Conservation (phyloP, 345 rosid genomes). For the Triadica sebifera region DNA sequence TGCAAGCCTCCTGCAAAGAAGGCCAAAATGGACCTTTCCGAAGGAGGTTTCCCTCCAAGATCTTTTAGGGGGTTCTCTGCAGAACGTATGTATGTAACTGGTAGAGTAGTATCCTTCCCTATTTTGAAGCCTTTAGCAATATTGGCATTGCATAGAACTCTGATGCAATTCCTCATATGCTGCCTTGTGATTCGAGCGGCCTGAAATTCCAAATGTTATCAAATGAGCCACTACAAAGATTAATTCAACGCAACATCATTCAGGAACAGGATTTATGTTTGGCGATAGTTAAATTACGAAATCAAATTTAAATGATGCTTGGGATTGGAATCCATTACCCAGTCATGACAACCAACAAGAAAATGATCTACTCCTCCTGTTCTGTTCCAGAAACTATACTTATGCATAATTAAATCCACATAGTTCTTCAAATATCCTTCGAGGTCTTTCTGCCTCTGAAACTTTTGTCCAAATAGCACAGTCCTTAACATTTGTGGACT, state of each 20-base stretch:
- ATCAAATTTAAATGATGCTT: conserved; percentile 8
- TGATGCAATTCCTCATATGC: conserved; percentile 54
- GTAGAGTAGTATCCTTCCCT: conserved; percentile 70
- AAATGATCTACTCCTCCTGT: conserved; percentile 85
- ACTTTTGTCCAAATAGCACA: conserved; percentile 36
- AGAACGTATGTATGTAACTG: conserved; percentile 68
- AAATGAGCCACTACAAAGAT: conserved; percentile 6
- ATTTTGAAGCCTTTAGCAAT: conserved; percentile 65
- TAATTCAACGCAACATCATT: no score
- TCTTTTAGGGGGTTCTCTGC: conserved; percentile 50
- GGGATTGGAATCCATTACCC: conserved; percentile 52
- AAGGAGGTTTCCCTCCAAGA: conserved; percentile 67
- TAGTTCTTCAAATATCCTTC: conserved; percentile 51
- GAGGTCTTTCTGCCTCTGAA: conserved; percentile 37
- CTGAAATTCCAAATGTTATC: conserved; percentile 38
- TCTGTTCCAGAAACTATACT: conserved; percentile 81
- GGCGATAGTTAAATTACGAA: neutral
- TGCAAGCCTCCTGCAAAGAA: conserved; percentile 93
- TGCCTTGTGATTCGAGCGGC: conserved; percentile 54
- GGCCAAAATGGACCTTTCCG: conserved; percentile 60
- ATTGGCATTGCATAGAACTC: conserved; percentile 78
- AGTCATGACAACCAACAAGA: conserved; percentile 92
- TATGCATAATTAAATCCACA: conserved; percentile 50
- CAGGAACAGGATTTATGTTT: no score
- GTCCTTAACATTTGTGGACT: conserved; percentile 57